Percentiles rank a stretch among this genome's conserved stretches.
Evolutionary conservation across 371 early-diverging fungal species (phyloP).

Genomic region (Circinella minor): DNA sequence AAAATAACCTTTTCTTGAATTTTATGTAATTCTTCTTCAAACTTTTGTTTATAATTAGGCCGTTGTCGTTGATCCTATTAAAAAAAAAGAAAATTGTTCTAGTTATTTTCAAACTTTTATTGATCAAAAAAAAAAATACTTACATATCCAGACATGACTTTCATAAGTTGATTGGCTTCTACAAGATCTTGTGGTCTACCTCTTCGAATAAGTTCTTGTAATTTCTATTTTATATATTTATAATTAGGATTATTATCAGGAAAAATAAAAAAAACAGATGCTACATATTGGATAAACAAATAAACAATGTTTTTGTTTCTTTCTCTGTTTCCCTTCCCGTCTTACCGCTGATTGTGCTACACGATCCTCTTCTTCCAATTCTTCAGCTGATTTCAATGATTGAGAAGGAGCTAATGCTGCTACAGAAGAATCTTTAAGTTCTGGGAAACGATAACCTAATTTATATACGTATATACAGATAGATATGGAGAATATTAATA

Average conservation of each 20-base stretch:
- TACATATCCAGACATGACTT: conserved; percentile 96
- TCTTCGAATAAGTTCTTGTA: conserved; percentile 95
- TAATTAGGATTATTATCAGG: background rate
- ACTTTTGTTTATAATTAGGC: conserved; percentile 88
- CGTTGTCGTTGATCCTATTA: conserved; percentile 76
- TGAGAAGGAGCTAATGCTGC: conserved; percentile 39
- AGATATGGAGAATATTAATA: background rate
- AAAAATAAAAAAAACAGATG: background rate
- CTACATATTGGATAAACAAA: background rate
- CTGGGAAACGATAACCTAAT: conserved; percentile 33
- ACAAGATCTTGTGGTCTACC: conserved; percentile 94
- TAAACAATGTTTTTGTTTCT: background rate
- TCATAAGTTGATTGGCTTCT: conserved; percentile 96
- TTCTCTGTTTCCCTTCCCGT: background rate
- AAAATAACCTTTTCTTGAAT: conserved; percentile 79
- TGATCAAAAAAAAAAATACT: conserved; percentile 7
- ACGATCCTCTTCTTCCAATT: conserved; percentile 94
- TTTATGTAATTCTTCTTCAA: conserved; percentile 79
- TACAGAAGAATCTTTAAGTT: conserved; percentile 27
- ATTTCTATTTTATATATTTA: conserved; percentile 63
- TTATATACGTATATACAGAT: background rate
- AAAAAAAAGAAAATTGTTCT: too few species aligned
- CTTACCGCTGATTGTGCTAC: conserved; percentile 88
- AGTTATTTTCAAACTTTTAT: background rate
- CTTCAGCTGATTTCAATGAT: conserved; percentile 86